phyloP scores from a whole-genome alignment of 192 early-diverging fungal species.

The Coemansia sp. region DNA sequence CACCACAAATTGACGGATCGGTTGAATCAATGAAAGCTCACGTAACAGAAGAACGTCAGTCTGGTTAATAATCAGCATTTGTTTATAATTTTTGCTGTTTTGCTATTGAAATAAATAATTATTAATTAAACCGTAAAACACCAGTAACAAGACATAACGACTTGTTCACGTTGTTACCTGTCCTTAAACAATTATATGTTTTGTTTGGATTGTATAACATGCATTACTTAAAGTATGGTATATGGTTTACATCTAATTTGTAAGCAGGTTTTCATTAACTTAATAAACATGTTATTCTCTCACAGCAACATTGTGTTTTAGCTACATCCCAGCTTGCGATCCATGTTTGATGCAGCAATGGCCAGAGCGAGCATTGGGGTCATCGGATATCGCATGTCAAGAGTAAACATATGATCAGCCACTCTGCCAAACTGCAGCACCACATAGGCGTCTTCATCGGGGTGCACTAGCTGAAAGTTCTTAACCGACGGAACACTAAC shows the following conservation, averaged over 20 bases:
- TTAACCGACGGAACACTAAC: constrained; percentile 90
- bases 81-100: constrained; percentile 9
- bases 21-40: too few relatives aligned
- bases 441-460: constrained; percentile 89
- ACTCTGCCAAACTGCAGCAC: constrained; percentile 92
- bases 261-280: neutral
- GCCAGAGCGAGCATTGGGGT: constrained; percentile 84
- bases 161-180: too few relatives aligned
- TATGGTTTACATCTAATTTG: too few relatives aligned
- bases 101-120: constrained; percentile 41
- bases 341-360: constrained; percentile 86
- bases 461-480: constrained; percentile 95
- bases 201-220: too few relatives aligned
- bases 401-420: constrained; percentile 70
- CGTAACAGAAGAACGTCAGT: neutral
- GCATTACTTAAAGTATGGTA: too few relatives aligned
- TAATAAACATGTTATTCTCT: too few relatives aligned
- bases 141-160: too few relatives aligned
- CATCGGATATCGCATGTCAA: constrained; percentile 92
- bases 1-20: too few relatives aligned
- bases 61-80: neutral
- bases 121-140: too few relatives aligned
- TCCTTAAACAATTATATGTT: too few relatives aligned
- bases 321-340: constrained; percentile 81
- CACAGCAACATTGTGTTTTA: constrained; percentile 31